A percentile compares a stretch with the other conserved stretches of the same genome.
Conservation (phyloP, 352 stramenopile species). For the Phytophthora macrochlamydospora region DNA sequence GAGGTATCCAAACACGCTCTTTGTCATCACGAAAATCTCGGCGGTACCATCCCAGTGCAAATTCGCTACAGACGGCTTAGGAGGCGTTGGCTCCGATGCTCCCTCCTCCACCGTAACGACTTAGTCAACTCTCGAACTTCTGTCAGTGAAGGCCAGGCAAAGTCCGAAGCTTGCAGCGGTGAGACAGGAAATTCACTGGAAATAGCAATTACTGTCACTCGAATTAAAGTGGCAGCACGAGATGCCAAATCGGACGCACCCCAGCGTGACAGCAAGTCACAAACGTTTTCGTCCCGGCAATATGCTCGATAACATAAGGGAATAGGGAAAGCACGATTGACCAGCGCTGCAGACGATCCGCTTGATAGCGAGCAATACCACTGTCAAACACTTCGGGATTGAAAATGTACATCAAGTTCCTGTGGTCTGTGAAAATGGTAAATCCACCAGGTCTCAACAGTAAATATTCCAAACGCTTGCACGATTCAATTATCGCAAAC, state of each 20-base stretch:
- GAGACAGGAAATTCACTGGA: background rate
- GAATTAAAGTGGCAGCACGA: background rate
- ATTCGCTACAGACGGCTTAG: too few species aligned
- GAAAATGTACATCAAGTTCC: conserved; percentile 27
- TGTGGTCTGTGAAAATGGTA: conserved; percentile 24
- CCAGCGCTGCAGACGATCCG: conserved; percentile 22
- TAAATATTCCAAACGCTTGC: conserved; percentile 13
- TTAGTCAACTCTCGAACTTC: too few species aligned
- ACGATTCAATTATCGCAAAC: conserved; percentile 14
- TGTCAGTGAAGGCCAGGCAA: conserved; percentile 5
- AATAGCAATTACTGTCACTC: too few species aligned
- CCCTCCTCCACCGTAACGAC: background rate
- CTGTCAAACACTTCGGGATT: background rate
- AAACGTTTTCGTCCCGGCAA: conserved; percentile 6
- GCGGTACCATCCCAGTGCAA: background rate
- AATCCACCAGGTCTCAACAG: conserved; percentile 15
- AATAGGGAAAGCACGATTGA: conserved; percentile 7
- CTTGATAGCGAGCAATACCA: conserved; percentile 9
- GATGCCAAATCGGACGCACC: background rate
- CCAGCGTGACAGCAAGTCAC: conserved; percentile 12
- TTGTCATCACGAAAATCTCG: background rate
- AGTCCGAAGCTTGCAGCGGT: background rate
- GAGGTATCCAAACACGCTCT: background rate
- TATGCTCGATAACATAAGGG: conserved; percentile 24
- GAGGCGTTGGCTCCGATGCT: background rate